A percentile compares a stretch with the other conserved stretches of the same genome.
These are phyloP conservation scores for Alternaria burnsii DNA, from an alignment of 2,329 filamentous ascomycete species.

Conservation along the genomic window DNA sequence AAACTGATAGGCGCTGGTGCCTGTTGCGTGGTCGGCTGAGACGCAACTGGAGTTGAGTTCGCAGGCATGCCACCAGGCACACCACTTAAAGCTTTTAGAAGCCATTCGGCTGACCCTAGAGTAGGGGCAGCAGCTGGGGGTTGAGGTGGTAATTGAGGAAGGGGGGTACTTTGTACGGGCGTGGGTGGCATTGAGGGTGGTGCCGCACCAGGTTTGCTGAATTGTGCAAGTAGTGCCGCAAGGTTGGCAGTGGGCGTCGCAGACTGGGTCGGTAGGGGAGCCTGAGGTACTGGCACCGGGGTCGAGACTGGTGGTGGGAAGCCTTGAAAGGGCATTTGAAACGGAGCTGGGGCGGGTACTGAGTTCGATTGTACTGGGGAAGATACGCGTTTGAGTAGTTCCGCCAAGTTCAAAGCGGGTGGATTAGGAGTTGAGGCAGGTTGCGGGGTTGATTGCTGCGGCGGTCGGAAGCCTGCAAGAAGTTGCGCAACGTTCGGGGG, in stretches of 20 bases:
- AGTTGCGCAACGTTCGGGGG: slow-evolving; percentile 43
- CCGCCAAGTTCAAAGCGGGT: slow-evolving; percentile 38
- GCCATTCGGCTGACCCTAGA: slow-evolving; percentile 40
- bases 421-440: slow-evolving; percentile 31
- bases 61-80: slow-evolving; percentile 36
- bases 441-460: slow-evolving; percentile 30
- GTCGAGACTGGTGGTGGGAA: slow-evolving; percentile 33
- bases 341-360: slow-evolving; percentile 34
- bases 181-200: slow-evolving; percentile 26
- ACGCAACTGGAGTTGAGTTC: slow-evolving; percentile 36
- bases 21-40: slow-evolving; percentile 40
- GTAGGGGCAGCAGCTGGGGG: slow-evolving; percentile 22
- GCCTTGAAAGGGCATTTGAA: slow-evolving; percentile 39
- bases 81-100: slow-evolving; percentile 43
- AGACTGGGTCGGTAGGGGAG: slow-evolving; percentile 38
- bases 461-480: slow-evolving; percentile 36
- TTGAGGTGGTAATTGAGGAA: slow-evolving; percentile 32
- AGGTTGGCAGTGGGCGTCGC: slow-evolving; percentile 41
- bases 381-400: slow-evolving; percentile 40
- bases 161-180: slow-evolving; percentile 25
- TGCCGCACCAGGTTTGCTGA: slow-evolving; percentile 35
- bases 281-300: slow-evolving; percentile 29
- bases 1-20: slow-evolving; percentile 49
- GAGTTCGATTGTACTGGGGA: slow-evolving; percentile 38
- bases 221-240: slow-evolving; percentile 44